Evolutionary conservation across 805 yeast genomes (phyloP), one percentile per base, ranked within the genome.

Genomic region (Priceomyces carsonii): DNA sequence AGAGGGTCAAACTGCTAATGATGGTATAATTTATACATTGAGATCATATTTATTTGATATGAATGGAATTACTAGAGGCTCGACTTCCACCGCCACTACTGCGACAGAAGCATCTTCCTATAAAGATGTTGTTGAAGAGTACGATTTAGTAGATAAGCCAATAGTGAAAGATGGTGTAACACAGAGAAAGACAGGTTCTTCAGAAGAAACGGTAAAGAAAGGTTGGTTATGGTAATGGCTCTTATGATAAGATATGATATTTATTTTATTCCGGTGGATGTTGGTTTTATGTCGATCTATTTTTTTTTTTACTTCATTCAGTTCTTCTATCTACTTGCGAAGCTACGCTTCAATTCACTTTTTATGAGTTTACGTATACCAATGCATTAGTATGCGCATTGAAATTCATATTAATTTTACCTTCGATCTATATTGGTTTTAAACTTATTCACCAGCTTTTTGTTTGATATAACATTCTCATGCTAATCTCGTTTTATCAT

Each of bases 141-240:
- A 65, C 53, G 79, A 73, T 38, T 53, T 76, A 18, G 73, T 76
- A 27, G 73, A 66, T 24, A 48, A 50, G 16, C 49, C 56, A 5
- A 15, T 19, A 5, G 18, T 39, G 7, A 32, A 26, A 26, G 23
- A 29, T 10, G 41, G 28, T 8, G 26, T 38, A 10, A 32, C 36
- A 5, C 39, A 33, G 18, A 34, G 39, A 17, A 29, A 38, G 16
- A 23, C 33, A 19, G 34, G 16, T 18, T 22, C 20, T 9, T 9
- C 27, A 8, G 8, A 12, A 12, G 35, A 21, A 12, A 38, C 25
- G 23, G 29, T 20, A 18, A 44, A 35, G 26, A 48, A 36, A 29
- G 48, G 55, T 6, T 53, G 58, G 58, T 32, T 53, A 13, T 53
- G 58, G 58, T 53, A 44, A 39, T 24, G 24, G 8, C 19, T 18